phyloP scores from a whole-genome alignment of 1,139 yeast genomes.

The Sugiyamaella castrensis region DNA sequence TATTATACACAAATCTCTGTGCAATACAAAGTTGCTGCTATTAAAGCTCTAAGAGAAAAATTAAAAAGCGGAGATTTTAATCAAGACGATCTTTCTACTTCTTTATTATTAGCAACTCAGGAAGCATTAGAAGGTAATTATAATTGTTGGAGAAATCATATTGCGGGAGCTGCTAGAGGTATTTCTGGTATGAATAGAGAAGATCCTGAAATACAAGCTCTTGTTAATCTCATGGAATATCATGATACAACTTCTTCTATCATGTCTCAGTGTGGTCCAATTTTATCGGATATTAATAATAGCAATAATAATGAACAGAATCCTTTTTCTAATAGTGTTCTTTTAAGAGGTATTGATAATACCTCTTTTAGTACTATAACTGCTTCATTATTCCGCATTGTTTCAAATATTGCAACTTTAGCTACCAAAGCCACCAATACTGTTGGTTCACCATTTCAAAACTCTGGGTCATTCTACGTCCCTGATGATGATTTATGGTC shows the following conservation, averaged over 20 bases:
- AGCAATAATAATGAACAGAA: background rate
- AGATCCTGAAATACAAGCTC: slow-evolving; percentile 9
- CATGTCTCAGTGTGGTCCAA: slow-evolving; percentile 13
- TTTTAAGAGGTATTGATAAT: slow-evolving; percentile 11
- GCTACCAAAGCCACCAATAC: slow-evolving; percentile 16
- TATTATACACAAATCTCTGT: slow-evolving; percentile 17
- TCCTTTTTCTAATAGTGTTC: background rate
- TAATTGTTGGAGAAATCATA: slow-evolving; percentile 22
- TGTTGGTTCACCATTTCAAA: slow-evolving; percentile 6
- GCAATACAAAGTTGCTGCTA: slow-evolving; percentile 24
- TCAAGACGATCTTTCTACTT: slow-evolving; percentile 20
- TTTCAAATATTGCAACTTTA: slow-evolving; percentile 16
- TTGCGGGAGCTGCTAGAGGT: slow-evolving; percentile 22
- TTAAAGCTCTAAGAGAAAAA: slow-evolving; percentile 17
- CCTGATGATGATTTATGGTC: slow-evolving; percentile 18
- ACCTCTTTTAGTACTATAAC: slow-evolving; percentile 16
- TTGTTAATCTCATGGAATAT: slow-evolving; percentile 19
- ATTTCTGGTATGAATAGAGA: slow-evolving; percentile 12
- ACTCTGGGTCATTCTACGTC: slow-evolving; percentile 10
- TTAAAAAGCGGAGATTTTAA: slow-evolving; percentile 15
- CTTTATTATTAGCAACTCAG: slow-evolving; percentile 21
- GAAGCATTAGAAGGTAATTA: slow-evolving; percentile 22
- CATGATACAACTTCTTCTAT: slow-evolving; percentile 22
- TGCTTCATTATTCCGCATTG: slow-evolving; percentile 17
- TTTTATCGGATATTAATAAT: slow-evolving; percentile 4